Base-by-base conservation (phyloP, 2,329 filamentous ascomycete species). In the Arthroderma uncinatum region DNA sequence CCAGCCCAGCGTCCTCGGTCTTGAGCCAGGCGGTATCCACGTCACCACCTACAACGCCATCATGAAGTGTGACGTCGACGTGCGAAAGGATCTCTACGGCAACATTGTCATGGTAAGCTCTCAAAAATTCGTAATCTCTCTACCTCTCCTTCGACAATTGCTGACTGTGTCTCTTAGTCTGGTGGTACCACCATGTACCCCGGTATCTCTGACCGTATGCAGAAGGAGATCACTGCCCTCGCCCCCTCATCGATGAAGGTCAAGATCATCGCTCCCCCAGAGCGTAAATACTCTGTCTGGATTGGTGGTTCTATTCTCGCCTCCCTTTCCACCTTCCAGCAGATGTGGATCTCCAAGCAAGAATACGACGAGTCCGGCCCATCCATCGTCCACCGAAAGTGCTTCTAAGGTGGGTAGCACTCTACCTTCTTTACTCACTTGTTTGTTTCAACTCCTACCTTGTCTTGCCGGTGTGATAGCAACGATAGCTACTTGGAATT, bases 261-360 rank as follows among this genome's bases (percentile, higher is more conserved):
- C 85, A 97, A 97, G 89, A 97, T 98, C 81, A 97, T 98, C 76
- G 93, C 93, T 81, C 93, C 93, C 70, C 93, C 93, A 68, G 93
- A 98, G 88, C 89, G 93, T 80, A 98, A 98, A 85, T 98, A 98
- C 89, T 97, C 93, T 64, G 93, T 98, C 83, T 98, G 93, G 93
- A 98, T 98, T 77, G 93, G 93, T 93, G 93, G 93, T 85, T 98
- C 93, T 78, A 98, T 98, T 81, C 81, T 98, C 73, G 93, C 93
- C 70, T 98, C 93, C 65, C 88, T 98, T 72, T 98, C 93, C 69
- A 98, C 93, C 79, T 98, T 98, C 92, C 93, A 98, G 84, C 93
- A 98, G 82, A 98, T 98, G 93, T 98, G 93, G 93, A 97, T 98
- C 86, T 98, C 93, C 72, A 98, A 98, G 90, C 93, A 98, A 82